Evolutionary conservation across 2,329 filamentous ascomycete genomes (phyloP), one percentile per base, ranked within the genome.

Genomic region (Berkeleyomyces basicola): DNA sequence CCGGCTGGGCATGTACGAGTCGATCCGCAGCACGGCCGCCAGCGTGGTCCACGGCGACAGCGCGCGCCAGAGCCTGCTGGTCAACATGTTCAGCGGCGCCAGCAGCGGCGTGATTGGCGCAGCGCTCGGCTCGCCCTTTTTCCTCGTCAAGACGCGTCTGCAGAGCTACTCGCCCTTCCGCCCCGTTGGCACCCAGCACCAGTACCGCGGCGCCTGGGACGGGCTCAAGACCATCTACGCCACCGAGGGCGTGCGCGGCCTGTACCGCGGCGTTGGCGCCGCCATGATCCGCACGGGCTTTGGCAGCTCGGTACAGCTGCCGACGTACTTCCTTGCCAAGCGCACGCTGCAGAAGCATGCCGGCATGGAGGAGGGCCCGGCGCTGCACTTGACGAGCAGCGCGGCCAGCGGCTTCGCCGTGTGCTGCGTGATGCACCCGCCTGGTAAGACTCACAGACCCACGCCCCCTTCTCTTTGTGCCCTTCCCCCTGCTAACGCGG

Each of bases 321-420:
- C 93, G 1, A 99, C 93, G 43, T 99, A 99, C 74, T 99, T 97
- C 76, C 93, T 97, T 69, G 93, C 92, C 10, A 99, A 99, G 79
- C 80, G 93, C 66, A 79, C 88, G 68, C 76, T 99, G 68, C 81
- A 89, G 64, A 85, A 81, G 70, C 90, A 96, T 71, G 74, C 92
- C 61, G 90, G 85, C 55, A 90, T 97, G 86, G 78, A 93, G 70
- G 93, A 99, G 71, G 92, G 93, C 1, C 88, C 90, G 44, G 85
- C 87, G 53, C 76, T 99, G 70, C 93, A 99, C 73, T 77, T 99
- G 67, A 81, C 89, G 44, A 95, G 90, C 73, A 96, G 90, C 69
- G 85, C 92, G 3, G 85, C 83, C 44, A 96, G 90, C 70, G 93
- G 93, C 0, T 96, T 99, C 70, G 93, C 96, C 10, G 93, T 99